Evolutionary conservation across 176 grass and related monocot species (phyloP).

Genomic region (Carex scoparia): DNA sequence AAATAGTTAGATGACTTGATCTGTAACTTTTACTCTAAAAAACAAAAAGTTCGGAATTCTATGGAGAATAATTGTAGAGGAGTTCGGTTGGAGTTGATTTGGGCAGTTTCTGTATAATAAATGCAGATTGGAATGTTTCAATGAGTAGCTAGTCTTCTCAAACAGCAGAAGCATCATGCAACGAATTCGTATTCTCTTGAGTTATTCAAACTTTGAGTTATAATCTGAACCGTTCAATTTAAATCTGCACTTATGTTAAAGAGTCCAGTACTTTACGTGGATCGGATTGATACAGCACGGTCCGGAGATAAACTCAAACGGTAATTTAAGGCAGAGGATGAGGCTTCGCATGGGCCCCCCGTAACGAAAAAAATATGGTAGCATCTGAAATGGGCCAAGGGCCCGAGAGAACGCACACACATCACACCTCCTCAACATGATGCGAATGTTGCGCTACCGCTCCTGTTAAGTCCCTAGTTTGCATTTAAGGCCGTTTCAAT

Average conservation of each 20-base stretch:
- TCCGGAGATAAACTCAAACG: too few species aligned
- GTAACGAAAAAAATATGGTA: neutral
- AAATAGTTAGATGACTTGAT: too few species aligned
- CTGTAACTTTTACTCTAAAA: too few species aligned
- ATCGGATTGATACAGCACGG: too few species aligned
- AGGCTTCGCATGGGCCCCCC: too few species aligned
- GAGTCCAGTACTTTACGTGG: too few species aligned
- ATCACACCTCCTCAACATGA: neutral
- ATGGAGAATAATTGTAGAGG: neutral
- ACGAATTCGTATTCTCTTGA: too few species aligned
- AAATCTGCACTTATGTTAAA: too few species aligned
- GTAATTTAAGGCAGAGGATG: too few species aligned
- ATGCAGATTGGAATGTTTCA: neutral
- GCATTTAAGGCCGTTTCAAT: slow-evolving; percentile 12
- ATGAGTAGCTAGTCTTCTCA: neutral
- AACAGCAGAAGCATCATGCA: neutral
- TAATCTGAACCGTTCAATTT: too few species aligned
- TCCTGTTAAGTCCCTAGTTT: neutral
- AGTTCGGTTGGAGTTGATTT: neutral
- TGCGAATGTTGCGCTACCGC: neutral
- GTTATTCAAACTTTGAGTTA: too few species aligned
- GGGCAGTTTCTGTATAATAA: neutral
- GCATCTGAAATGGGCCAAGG: neutral
- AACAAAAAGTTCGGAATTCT: neutral
- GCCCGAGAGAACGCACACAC: neutral